Conservation (phyloP, 768 basidiomycete species). For the Tulasnella calospora region DNA sequence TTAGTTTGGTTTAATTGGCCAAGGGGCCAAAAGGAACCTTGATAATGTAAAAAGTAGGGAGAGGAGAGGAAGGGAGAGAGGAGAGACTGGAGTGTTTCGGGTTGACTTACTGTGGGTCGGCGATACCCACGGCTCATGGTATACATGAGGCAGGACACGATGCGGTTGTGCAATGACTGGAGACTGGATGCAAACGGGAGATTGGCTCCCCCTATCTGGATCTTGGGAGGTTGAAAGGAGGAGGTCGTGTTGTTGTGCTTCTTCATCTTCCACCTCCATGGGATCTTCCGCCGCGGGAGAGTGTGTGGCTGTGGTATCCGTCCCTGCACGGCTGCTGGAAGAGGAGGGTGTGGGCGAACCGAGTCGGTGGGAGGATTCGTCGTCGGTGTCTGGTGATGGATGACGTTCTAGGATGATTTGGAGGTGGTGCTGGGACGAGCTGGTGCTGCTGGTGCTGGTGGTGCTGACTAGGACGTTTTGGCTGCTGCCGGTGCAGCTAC, state of each 20-base stretch:
- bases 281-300: conserved; percentile 5
- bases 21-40: neutral
- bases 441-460: neutral
- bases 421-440: neutral
- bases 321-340: neutral
- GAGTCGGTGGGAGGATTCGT: neutral
- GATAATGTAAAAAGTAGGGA: neutral
- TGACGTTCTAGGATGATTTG: conserved; percentile 7
- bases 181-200: neutral
- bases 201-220: conserved; percentile 10
- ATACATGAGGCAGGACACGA: conserved; percentile 23
- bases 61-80: neutral
- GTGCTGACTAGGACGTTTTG: neutral
- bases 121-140: conserved; percentile 25
- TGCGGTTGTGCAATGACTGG: neutral
- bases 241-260: neutral
- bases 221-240: neutral
- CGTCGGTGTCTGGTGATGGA: conserved; percentile 1
- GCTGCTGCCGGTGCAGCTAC: neutral
- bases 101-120: neutral
- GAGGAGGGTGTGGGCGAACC: neutral
- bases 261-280: neutral
- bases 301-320: neutral
- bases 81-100: neutral
- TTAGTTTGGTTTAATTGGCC: neutral